Conservation (phyloP, 2,329 filamentous ascomycete genomes). For the Cadophora sp. region DNA sequence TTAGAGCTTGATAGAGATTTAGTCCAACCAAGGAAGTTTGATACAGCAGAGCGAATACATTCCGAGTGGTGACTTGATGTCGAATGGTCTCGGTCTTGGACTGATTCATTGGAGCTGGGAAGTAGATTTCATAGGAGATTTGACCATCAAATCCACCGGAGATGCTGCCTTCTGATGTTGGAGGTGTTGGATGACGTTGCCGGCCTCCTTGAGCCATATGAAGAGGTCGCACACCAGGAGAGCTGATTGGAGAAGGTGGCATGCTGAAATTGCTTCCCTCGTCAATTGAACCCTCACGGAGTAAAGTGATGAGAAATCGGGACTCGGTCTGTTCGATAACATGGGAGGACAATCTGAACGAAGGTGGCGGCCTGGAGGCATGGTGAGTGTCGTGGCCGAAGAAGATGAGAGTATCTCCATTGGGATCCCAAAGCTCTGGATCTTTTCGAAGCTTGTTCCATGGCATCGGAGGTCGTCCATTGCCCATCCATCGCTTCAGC, state of each 20-base stretch:
- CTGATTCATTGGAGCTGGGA: conserved; percentile 60
- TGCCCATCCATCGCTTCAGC: conserved; percentile 61
- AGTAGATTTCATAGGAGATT: conserved; percentile 68
- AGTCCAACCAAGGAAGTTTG: conserved; percentile 69
- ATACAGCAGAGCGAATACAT: conserved; percentile 67
- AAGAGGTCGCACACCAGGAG: conserved; percentile 27
- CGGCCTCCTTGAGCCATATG: conserved; percentile 31
- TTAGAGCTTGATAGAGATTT: conserved; percentile 61
- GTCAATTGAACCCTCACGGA: conserved; percentile 60
- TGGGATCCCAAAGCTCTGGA: conserved; percentile 65
- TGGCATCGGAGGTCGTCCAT: conserved; percentile 54
- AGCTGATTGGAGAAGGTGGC: conserved; percentile 52
- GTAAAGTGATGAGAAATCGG: conserved; percentile 56
- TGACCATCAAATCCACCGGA: conserved; percentile 52
- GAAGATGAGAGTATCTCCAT: conserved; percentile 65
- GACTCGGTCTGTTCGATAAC: conserved; percentile 65
- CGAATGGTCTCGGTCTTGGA: conserved; percentile 56
- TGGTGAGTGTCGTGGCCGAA: conserved; percentile 52
- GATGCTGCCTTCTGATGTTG: conserved; percentile 42
- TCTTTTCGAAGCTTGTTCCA: conserved; percentile 67
- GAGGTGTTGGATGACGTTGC: conserved; percentile 42
- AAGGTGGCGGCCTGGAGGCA: conserved; percentile 52
- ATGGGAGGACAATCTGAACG: conserved; percentile 63
- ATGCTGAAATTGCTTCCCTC: conserved; percentile 50
- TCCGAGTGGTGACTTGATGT: conserved; percentile 64